These are phyloP conservation scores for Diaporthe humulicola DNA, from an alignment of 2,329 filamentous ascomycete species.

Conservation along the genomic window DNA sequence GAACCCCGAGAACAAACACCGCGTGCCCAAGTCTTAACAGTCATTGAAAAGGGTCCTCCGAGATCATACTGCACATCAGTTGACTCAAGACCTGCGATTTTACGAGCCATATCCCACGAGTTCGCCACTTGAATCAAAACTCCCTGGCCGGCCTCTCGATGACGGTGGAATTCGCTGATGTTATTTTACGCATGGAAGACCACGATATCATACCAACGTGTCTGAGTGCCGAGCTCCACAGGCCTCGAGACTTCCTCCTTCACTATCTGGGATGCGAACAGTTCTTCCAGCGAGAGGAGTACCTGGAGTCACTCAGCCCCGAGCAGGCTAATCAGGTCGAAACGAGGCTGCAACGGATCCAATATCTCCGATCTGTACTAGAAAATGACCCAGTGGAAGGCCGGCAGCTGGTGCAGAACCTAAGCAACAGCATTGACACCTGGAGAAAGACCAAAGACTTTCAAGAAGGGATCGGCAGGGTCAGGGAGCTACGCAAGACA, in stretches of 20 bases:
- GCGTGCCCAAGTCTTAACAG: neutral
- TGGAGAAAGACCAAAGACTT: conserved; percentile 35
- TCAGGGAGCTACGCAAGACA: conserved; percentile 32
- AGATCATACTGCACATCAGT: neutral
- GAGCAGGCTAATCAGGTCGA: conserved; percentile 32
- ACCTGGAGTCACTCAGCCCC: conserved; percentile 22
- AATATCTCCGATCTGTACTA: conserved; percentile 28
- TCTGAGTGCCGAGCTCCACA: conserved; percentile 38
- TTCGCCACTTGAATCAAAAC: fast-evolving
- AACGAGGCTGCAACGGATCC: conserved; percentile 26
- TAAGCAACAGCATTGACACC: conserved; percentile 21
- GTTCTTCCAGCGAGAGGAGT: conserved; percentile 39
- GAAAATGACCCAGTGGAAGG: conserved; percentile 33
- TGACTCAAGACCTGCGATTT: too few relatives aligned
- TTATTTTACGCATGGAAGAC: conserved; percentile 37
- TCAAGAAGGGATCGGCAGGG: conserved; percentile 33
- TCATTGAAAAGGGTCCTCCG: conserved; percentile 6
- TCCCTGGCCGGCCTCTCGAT: neutral
- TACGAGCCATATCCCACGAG: too few relatives aligned
- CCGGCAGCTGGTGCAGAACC: conserved; percentile 26
- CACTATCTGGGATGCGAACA: conserved; percentile 40
- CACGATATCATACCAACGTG: conserved; percentile 40
- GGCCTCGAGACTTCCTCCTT: conserved; percentile 36
- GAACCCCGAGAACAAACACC: neutral
- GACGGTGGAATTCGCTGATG: conserved; percentile 28